These are phyloP conservation scores for Lepidium africanum DNA, from an alignment of 345 rosid genomes.

Conservation along the genomic window DNA sequence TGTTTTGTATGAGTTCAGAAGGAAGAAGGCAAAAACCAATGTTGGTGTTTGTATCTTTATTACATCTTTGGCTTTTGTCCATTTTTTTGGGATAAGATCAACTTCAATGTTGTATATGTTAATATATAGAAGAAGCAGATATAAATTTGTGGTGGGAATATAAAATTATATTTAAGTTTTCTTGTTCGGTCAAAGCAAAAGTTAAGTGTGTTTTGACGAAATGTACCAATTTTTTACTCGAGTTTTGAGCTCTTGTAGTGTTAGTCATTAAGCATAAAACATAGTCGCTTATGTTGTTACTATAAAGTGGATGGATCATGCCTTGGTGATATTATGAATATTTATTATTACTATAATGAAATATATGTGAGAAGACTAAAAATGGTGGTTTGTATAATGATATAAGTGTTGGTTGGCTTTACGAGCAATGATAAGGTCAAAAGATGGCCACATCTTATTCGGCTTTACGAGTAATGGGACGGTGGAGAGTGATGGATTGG, in stretches of 20 bases:
- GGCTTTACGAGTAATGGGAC: slow-evolving; percentile 21
- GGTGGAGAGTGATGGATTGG: slow-evolving; percentile 21
- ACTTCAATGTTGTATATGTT: background rate
- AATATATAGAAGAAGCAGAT: background rate
- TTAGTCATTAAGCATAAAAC: too few relatives aligned
- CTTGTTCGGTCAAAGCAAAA: slow-evolving; percentile 16
- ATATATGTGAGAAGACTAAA: too few relatives aligned
- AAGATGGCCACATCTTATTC: slow-evolving; percentile 14
- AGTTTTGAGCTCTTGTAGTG: background rate
- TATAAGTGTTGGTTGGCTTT: slow-evolving; percentile 24
- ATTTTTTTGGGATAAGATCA: slow-evolving; percentile 13
- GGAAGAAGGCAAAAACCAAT: slow-evolving; percentile 77
- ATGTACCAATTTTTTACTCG: background rate
- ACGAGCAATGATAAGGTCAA: slow-evolving; percentile 31
- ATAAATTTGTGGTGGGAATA: slow-evolving; percentile 6
- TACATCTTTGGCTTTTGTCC: slow-evolving; percentile 25
- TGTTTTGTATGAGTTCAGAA: slow-evolving; percentile 60
- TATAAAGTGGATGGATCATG: background rate
- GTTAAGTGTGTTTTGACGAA: background rate
- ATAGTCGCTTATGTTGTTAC: too few relatives aligned
- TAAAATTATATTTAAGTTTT: background rate
- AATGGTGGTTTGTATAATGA: slow-evolving; percentile 16
- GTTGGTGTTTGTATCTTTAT: slow-evolving; percentile 16
- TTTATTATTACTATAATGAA: background rate
- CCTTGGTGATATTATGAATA: background rate